Percentiles rank a stretch among this genome's conserved stretches.
These are phyloP conservation scores for Plenodomus biglobosus DNA, from an alignment of 2,329 filamentous ascomycete genomes.

Conservation along the genomic window DNA sequence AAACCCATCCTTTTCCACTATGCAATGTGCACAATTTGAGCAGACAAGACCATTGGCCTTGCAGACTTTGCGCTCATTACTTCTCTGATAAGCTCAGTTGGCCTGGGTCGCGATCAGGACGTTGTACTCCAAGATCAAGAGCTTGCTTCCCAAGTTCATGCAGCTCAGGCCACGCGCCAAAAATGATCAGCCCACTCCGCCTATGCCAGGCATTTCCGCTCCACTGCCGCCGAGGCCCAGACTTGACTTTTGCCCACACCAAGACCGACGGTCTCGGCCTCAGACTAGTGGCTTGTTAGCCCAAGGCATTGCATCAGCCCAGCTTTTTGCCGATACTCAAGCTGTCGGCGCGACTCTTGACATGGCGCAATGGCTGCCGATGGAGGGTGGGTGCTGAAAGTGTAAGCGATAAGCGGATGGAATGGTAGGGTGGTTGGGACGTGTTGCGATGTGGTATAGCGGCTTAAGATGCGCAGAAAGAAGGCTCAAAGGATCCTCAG, in stretches of 20 bases:
- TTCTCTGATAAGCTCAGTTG: too few relatives aligned
- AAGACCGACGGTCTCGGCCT: conserved; percentile 22
- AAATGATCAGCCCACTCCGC: conserved; percentile 19
- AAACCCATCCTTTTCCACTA: neutral
- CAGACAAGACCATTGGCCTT: too few relatives aligned
- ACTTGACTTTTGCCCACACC: conserved; percentile 2
- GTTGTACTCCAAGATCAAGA: too few relatives aligned
- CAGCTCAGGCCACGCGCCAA: neutral
- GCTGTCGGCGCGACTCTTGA: conserved; percentile 4
- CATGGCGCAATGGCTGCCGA: conserved; percentile 13
- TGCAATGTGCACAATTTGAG: neutral
- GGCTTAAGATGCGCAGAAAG: too few relatives aligned
- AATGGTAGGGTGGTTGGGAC: neutral
- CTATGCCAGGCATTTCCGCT: conserved; percentile 13
- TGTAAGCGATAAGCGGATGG: too few relatives aligned
- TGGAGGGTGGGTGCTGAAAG: neutral
- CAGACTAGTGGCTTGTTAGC: conserved; percentile 2
- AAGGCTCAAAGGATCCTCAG: too few relatives aligned
- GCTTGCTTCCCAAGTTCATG: too few relatives aligned
- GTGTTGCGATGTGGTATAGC: neutral
- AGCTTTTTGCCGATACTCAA: conserved; percentile 8
- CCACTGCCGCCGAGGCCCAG: neutral
- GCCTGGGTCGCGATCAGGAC: too few relatives aligned
- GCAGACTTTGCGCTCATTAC: too few relatives aligned
- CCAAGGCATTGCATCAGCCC: conserved; percentile 25